These are phyloP conservation scores for Agrostemma githago DNA, from an alignment of 148 eudicot genomes.

Conservation along the genomic window DNA sequence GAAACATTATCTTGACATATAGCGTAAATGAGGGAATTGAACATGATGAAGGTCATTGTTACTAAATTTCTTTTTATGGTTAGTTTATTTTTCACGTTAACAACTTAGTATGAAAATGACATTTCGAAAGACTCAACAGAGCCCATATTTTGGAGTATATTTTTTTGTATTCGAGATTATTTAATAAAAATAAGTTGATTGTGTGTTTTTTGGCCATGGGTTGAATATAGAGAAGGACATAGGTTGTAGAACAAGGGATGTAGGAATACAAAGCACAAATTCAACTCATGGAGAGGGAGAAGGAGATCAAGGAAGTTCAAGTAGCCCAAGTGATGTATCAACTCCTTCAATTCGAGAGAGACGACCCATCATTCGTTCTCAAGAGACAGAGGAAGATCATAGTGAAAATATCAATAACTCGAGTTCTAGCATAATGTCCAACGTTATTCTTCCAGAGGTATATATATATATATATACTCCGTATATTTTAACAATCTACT, in stretches of 20 bases:
- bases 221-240: slow-evolving; percentile 32
- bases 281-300: slow-evolving; percentile 3
- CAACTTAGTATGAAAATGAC: too few relatives aligned
- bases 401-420: slow-evolving; percentile 38
- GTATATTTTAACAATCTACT: too few relatives aligned
- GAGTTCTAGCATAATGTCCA: slow-evolving; percentile 29
- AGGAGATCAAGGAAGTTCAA: slow-evolving; percentile 27
- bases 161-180: too few relatives aligned
- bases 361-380: slow-evolving; percentile 30
- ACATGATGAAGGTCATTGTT: too few relatives aligned
- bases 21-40: too few relatives aligned
- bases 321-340: slow-evolving; percentile 45
- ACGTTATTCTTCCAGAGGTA: slow-evolving; percentile 44
- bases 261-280: slow-evolving; percentile 70
- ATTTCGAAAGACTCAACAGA: too few relatives aligned
- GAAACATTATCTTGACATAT: too few relatives aligned
- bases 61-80: too few relatives aligned
- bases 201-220: too few relatives aligned
- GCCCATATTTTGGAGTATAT: too few relatives aligned
- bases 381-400: slow-evolving; percentile 35
- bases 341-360: slow-evolving; percentile 67
- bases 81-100: too few relatives aligned
- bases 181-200: too few relatives aligned
- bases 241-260: slow-evolving; percentile 53
- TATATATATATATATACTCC: not conserved